phyloP scores from a whole-genome alignment of 805 yeast genomes.

The Starmerella floris region DNA sequence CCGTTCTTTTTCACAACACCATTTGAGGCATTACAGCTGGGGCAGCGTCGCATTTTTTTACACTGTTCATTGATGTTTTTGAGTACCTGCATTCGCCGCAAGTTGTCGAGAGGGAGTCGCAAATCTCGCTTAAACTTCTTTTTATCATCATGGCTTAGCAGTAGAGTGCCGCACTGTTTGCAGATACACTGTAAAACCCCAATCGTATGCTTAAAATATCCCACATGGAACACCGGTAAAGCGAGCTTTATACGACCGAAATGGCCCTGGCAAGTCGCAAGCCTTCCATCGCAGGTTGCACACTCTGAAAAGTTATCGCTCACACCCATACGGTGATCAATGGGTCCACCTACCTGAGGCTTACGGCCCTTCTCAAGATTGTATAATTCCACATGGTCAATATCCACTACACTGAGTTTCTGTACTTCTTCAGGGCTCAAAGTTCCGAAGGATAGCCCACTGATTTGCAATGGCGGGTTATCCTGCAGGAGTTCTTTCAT shows the following conservation, averaged over 20 bases:
- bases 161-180: slow-evolving; percentile 67
- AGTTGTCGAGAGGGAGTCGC: slow-evolving; percentile 78
- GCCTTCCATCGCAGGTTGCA: slow-evolving; percentile 76
- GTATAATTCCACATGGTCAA: slow-evolving; percentile 78
- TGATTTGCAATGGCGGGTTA: slow-evolving; percentile 77
- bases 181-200: slow-evolving; percentile 82
- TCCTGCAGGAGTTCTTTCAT: slow-evolving; percentile 43
- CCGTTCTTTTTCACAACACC: slow-evolving; percentile 98
- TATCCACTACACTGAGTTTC: slow-evolving; percentile 89
- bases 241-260: slow-evolving; percentile 91
- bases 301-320: slow-evolving; percentile 79
- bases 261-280: slow-evolving; percentile 96
- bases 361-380: slow-evolving; percentile 79
- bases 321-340: slow-evolving; percentile 89
- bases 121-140: slow-evolving; percentile 62
- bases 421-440: slow-evolving; percentile 82
- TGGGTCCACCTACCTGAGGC: slow-evolving; percentile 75
- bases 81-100: slow-evolving; percentile 79
- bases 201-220: slow-evolving; percentile 85
- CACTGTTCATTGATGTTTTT: slow-evolving; percentile 82
- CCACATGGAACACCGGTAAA: slow-evolving; percentile 93
- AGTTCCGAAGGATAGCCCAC: slow-evolving; percentile 84
- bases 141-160: slow-evolving; percentile 61
- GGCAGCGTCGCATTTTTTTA: slow-evolving; percentile 84
- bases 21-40: slow-evolving; percentile 63